Conservation (phyloP, 2,329 filamentous ascomycete species). For the Blumeriella jaapii region DNA sequence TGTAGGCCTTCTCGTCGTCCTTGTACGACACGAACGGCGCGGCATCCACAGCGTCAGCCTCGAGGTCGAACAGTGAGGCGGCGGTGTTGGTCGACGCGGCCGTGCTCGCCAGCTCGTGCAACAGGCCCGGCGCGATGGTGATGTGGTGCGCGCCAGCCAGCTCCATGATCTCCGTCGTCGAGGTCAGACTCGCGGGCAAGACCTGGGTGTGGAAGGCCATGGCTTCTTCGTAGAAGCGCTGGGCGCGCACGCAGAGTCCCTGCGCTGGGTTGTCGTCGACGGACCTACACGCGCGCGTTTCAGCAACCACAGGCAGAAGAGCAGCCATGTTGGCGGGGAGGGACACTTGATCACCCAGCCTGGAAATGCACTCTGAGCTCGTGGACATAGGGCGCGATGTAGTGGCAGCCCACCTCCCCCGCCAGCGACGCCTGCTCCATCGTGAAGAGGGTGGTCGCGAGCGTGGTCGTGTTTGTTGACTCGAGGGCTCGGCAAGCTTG, state of each 20-base stretch:
- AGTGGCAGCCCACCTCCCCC: constrained; percentile 44
- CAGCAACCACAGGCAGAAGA: neutral
- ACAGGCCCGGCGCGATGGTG: constrained; percentile 43
- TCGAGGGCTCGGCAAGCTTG: constrained; percentile 46
- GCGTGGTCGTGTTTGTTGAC: constrained; percentile 40
- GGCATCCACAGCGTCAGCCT: neutral
- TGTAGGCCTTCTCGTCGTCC: constrained; percentile 36
- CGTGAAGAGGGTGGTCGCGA: constrained; percentile 53
- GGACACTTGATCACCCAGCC: constrained; percentile 27
- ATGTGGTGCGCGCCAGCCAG: constrained; percentile 47
- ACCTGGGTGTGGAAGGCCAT: constrained; percentile 36
- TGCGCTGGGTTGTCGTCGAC: constrained; percentile 34
- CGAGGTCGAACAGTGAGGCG: constrained; percentile 17
- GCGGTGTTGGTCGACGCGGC: constrained; percentile 5
- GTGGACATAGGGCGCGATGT: constrained; percentile 56
- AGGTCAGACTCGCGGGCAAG: constrained; percentile 45
- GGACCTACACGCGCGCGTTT: constrained; percentile 29
- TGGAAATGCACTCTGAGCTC: constrained; percentile 53
- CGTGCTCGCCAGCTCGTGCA: constrained; percentile 24
- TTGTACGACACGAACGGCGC: constrained; percentile 15
- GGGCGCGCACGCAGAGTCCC: constrained; percentile 34
- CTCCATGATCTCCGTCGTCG: constrained; percentile 43
- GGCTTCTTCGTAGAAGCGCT: constrained; percentile 38
- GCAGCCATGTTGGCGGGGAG: neutral
- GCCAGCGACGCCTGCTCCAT: constrained; percentile 49